Base-by-base conservation (phyloP, 768 basidiomycete species). In the Strobilomyces confusus region DNA sequence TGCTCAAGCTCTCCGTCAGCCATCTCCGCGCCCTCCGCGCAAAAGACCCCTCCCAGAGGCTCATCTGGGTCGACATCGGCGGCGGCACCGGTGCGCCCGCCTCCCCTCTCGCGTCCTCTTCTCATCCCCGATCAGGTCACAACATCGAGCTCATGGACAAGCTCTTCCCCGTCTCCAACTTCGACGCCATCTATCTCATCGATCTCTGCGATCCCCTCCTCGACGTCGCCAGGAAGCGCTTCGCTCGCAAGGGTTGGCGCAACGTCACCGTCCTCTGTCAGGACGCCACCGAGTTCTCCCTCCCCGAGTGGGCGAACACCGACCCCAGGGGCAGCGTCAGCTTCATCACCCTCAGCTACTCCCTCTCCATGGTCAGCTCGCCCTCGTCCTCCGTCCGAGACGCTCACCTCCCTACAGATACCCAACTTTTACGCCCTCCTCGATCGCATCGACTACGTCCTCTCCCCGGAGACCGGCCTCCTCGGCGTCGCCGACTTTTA, bases 51-150 rank as follows among this genome's bases (percentile, higher is more conserved):
- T 66, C 70, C 0, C 77, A 78, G 62, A 74, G 75, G 14, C 76
- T 87, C 17, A 76, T 90, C 14, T 90, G 88, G 88, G 76, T 90
- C 17, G 88, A 90, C 63, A 81, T 90, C 51, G 86, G 87, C 15
- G 88, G 87, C 30, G 88, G 87, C 25, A 89, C 87, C 13, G 80
- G 80, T 77, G 40, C 48, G 63, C 26, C 0, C 48, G 43, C 8
- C 48, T 3, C 32, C 17, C 13, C 20, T 20, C 23, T 44, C 29
- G 20, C 5, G 22, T 36, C 46, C 4, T 11, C 32, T 1, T 26
- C 1, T 36, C 4, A 59, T 22, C 40, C 11, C 34, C 17, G n/a
- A 37, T 32, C 47, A 59, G 58, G 58, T 7, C 82, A 82, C 72
- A 89, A 87, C 64, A 80, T 89, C 59, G 86, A 89, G 67, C 72